A percentile compares a stretch with the other conserved stretches of the same genome.
phyloP scores from a whole-genome alignment of 441 rosid species.

The Croton laevigatus region DNA sequence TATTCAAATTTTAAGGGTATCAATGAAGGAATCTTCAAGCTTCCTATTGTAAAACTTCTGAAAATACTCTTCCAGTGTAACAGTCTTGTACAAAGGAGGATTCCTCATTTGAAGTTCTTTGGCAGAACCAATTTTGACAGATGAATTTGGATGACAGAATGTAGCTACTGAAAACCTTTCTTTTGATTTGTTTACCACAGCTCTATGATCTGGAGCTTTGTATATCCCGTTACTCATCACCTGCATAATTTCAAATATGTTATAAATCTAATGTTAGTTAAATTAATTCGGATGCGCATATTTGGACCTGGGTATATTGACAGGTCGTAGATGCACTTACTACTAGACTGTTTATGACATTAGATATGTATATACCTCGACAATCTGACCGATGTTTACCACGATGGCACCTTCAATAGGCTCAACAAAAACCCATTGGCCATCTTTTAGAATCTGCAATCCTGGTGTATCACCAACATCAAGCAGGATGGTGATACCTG shows the following conservation, averaged over 20 bases:
- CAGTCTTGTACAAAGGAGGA: constrained; percentile 32
- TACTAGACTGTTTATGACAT: neutral
- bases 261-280: neutral
- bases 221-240: constrained; percentile 39
- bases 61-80: constrained; percentile 27
- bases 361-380: constrained; percentile 17
- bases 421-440: constrained; percentile 25
- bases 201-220: constrained; percentile 35
- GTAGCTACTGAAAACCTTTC: constrained; percentile 35
- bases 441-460: constrained; percentile 37
- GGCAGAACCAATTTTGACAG: constrained; percentile 29
- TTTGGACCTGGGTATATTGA: too few species aligned
- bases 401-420: constrained; percentile 35
- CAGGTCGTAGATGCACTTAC: too few species aligned
- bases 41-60: constrained; percentile 24
- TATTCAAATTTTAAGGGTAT: constrained; percentile 23
- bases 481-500: constrained; percentile 33
- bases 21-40: constrained; percentile 30
- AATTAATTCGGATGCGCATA: too few species aligned
- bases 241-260: constrained; percentile 22
- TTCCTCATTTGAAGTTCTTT: constrained; percentile 25
- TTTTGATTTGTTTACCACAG: constrained; percentile 30
- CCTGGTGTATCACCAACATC: constrained; percentile 32
- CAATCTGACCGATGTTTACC: constrained; percentile 35
- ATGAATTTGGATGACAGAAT: constrained; percentile 32